Percentiles rank a stretch among this genome's conserved stretches.
phyloP scores from a whole-genome alignment of 805 yeast species.

The Pichia thaimueangensis region DNA sequence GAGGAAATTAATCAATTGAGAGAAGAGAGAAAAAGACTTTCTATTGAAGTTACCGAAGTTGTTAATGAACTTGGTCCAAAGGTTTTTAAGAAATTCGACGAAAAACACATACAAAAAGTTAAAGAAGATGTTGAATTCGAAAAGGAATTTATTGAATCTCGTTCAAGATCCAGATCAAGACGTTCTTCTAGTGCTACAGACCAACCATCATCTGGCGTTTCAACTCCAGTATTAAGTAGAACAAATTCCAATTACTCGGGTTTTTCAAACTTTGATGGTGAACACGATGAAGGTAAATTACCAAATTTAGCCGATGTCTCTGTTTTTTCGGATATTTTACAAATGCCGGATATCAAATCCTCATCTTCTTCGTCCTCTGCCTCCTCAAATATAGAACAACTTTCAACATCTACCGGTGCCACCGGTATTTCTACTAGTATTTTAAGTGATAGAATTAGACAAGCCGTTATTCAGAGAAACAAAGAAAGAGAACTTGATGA shows the following conservation, averaged over 20 bases:
- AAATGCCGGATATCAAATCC: slow-evolving; percentile 17
- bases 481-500: slow-evolving; percentile 13
- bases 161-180: slow-evolving; percentile 17
- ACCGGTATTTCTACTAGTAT: slow-evolving; percentile 6
- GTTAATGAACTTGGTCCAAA: slow-evolving; percentile 81
- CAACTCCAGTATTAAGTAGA: slow-evolving; percentile 9
- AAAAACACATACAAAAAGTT: slow-evolving; percentile 14
- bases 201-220: neutral
- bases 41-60: slow-evolving; percentile 68
- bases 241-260: slow-evolving; percentile 25
- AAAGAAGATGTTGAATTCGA: slow-evolving; percentile 19
- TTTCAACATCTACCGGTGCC: neutral
- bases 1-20: slow-evolving; percentile 50
- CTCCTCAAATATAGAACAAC: neutral
- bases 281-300: slow-evolving; percentile 14
- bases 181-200: slow-evolving; percentile 9
- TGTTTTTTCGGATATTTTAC: slow-evolving; percentile 29
- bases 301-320: slow-evolving; percentile 29
- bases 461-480: slow-evolving; percentile 24
- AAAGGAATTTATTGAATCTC: slow-evolving; percentile 19
- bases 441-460: slow-evolving; percentile 17
- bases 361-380: slow-evolving; percentile 3
- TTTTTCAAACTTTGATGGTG: slow-evolving; percentile 19
- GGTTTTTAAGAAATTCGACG: slow-evolving; percentile 70
- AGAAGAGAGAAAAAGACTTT: slow-evolving; percentile 52